Evolutionary conservation across 371 early-diverging fungal genomes (phyloP).

Genomic region (Mucor saturninus): DNA sequence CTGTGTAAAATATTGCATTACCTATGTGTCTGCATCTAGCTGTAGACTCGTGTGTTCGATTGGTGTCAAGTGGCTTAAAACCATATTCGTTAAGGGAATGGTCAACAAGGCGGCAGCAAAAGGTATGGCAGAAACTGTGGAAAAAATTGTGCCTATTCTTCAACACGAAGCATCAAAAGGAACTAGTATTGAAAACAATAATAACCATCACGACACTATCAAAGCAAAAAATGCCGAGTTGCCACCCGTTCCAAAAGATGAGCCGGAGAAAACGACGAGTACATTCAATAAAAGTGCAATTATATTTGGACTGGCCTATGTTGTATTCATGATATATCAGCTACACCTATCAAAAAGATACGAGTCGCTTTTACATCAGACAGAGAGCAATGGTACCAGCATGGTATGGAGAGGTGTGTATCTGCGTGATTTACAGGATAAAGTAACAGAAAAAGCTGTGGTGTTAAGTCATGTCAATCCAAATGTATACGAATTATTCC

Average conservation of each 20-base stretch:
- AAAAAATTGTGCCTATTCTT: constrained; percentile 11
- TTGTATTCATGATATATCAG: constrained; percentile 20
- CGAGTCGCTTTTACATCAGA: background rate
- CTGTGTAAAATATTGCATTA: constrained; percentile 57
- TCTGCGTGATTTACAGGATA: constrained; percentile 53
- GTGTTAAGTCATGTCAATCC: constrained; percentile 21
- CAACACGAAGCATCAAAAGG: constrained; percentile 2
- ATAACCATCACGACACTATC: background rate
- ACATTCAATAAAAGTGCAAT: background rate
- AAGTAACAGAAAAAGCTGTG: constrained; percentile 7
- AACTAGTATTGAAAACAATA: background rate
- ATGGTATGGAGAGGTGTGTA: constrained; percentile 52
- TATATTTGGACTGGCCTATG: constrained; percentile 1
- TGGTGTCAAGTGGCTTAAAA: constrained; percentile 61
- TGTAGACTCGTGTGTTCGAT: constrained; percentile 52
- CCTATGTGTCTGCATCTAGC: constrained; percentile 33
- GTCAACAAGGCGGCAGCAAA: constrained; percentile 45
- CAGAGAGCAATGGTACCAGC: background rate
- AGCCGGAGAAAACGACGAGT: background rate
- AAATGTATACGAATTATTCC: constrained; percentile 26
- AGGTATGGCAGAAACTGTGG: constrained; percentile 43
- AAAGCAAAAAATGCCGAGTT: background rate
- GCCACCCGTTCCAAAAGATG: background rate
- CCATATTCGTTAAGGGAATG: constrained; percentile 58
- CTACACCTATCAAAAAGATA: constrained; percentile 4